Percentiles rank a stretch among this genome's conserved stretches.
These are phyloP conservation scores for Phalaenopsis aphrodite DNA, from an alignment of 106 monocot genomes.

Conservation along the genomic window DNA sequence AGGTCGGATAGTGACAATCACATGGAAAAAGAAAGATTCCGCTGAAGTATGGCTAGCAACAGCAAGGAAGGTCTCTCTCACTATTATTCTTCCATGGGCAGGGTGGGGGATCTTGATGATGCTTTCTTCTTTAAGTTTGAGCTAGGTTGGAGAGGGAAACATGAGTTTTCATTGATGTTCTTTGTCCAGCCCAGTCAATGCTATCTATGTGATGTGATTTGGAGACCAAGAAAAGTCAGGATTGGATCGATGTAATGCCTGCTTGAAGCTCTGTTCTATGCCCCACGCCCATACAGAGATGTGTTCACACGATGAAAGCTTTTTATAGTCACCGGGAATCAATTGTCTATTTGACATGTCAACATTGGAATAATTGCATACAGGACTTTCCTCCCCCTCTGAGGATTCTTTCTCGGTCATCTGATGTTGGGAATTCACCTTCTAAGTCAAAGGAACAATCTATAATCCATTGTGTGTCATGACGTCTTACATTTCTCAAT, in stretches of 20 bases:
- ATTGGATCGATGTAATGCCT: not conserved
- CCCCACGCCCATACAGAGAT: not conserved
- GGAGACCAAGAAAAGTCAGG: too few relatives aligned
- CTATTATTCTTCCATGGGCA: too few relatives aligned
- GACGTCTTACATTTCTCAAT: not conserved
- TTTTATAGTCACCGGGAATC: not conserved
- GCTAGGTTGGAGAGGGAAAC: too few relatives aligned
- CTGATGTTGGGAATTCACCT: not conserved
- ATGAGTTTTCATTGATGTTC: too few relatives aligned
- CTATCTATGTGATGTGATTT: too few relatives aligned
- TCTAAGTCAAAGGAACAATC: not conserved
- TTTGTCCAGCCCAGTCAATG: too few relatives aligned
- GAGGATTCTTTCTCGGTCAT: not conserved
- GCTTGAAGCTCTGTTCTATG: not conserved
- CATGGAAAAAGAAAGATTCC: too few relatives aligned
- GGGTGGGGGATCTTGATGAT: not conserved
- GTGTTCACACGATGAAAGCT: not conserved
- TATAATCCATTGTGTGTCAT: not conserved
- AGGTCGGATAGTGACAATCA: too few relatives aligned
- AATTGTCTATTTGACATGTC: not conserved
- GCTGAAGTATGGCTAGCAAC: too few relatives aligned
- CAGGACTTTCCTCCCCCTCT: not conserved
- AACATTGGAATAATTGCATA: not conserved
- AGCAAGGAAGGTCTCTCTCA: too few relatives aligned
- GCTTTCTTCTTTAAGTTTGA: too few relatives aligned